Evolutionary conservation across 176 grass and related monocot species (phyloP).

Genomic region (Ananas comosus): DNA sequence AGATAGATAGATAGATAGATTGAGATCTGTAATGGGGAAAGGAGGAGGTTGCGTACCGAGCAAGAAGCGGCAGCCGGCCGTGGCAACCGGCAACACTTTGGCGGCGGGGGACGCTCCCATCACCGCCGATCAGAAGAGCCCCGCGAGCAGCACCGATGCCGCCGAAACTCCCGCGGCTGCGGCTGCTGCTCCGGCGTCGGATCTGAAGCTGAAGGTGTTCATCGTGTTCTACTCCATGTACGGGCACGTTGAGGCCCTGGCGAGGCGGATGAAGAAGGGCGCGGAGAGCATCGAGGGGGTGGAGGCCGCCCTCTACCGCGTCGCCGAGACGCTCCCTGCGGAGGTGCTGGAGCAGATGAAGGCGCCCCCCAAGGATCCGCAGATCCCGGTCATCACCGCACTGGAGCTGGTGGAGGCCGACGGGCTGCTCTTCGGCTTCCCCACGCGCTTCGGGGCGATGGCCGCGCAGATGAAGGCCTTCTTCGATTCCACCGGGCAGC

Average conservation of each 20-base stretch:
- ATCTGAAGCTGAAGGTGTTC: conserved; percentile 38
- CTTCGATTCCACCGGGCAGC: conserved; percentile 65
- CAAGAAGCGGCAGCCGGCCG: conserved; percentile 58
- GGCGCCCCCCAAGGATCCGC: conserved; percentile 50
- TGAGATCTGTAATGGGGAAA: conserved; percentile 56
- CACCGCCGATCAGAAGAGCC: background rate
- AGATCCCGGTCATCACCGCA: conserved; percentile 39
- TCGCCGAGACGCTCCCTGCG: conserved; percentile 54
- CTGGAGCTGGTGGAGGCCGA: conserved; percentile 65
- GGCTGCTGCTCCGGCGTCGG: conserved; percentile 1
- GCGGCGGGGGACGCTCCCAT: conserved; percentile 8
- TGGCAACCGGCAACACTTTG: conserved; percentile 28
- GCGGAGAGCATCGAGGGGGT: conserved; percentile 52
- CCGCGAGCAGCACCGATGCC: conserved; percentile 15
- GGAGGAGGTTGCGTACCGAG: conserved; percentile 79
- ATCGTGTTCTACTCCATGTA: conserved; percentile 97
- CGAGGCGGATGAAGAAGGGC: conserved; percentile 42
- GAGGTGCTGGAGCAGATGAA: conserved; percentile 77
- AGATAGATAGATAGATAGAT: too few species aligned
- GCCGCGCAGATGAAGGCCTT: conserved; percentile 89
- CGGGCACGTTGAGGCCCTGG: conserved; percentile 72
- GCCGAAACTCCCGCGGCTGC: background rate
- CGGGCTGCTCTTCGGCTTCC: conserved; percentile 67
- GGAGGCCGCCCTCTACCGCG: conserved; percentile 52
- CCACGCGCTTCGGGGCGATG: conserved; percentile 77